Evolutionary conservation across 176 grass and related monocot genomes (phyloP).

Genomic region (Puya raimondii): DNA sequence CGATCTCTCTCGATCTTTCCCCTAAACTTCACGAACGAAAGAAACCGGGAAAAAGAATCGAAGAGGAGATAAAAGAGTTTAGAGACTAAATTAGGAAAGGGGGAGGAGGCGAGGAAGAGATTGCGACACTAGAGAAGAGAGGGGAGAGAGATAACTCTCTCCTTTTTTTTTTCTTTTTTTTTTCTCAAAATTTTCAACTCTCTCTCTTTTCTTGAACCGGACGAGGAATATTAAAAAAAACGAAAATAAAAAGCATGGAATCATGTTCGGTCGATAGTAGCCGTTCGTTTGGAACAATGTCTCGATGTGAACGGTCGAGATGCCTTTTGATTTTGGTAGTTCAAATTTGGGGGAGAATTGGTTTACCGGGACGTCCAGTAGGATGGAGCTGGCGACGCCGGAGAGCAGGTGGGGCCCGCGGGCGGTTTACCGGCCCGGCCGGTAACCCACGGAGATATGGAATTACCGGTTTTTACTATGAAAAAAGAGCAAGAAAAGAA

Average conservation of each 20-base stretch:
- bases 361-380: not conserved
- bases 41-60: not conserved
- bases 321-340: not conserved
- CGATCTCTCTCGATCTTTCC: not conserved
- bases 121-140: not conserved
- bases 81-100: not conserved
- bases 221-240: not conserved
- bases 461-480: no score
- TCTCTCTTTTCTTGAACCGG: not conserved
- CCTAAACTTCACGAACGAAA: no score
- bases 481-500: no score
- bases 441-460: not conserved
- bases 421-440: not conserved
- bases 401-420: not conserved
- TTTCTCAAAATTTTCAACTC: not conserved
- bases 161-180: not conserved
- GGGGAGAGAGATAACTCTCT: not conserved
- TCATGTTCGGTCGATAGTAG: not conserved
- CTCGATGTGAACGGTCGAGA: not conserved
- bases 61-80: not conserved
- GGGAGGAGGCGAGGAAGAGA: not conserved
- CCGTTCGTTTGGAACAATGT: not conserved
- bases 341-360: not conserved
- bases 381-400: not conserved
- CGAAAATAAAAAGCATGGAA: not conserved